Evolutionary conservation across 164 flowering plant genomes (phyloP).

Genomic region (Sedum album): DNA sequence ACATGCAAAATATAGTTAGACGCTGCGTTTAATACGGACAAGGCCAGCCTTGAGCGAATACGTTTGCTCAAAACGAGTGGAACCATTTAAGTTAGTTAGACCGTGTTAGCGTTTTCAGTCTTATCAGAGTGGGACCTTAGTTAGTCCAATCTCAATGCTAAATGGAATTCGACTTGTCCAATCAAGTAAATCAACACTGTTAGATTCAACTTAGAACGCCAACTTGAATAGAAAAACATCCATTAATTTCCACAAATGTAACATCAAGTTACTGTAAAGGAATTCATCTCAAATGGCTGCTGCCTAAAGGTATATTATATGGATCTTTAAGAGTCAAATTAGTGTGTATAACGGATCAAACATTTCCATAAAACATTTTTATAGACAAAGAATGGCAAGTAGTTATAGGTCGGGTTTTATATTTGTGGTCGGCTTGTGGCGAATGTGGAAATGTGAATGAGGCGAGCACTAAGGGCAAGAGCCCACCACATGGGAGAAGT

Average conservation of each 20-base stretch:
- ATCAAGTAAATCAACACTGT: not conserved
- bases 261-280: not conserved
- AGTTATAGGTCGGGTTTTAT: not conserved
- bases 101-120: not conserved
- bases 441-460: conserved; percentile 1
- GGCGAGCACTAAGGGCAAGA: not conserved
- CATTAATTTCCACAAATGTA: not conserved
- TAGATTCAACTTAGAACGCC: not conserved
- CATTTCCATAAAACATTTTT: not conserved
- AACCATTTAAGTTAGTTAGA: not conserved
- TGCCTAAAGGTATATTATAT: not conserved
- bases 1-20: too few species aligned
- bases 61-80: not conserved
- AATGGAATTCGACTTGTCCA: not conserved
- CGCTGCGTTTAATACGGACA: too few species aligned
- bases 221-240: not conserved
- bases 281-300: not conserved
- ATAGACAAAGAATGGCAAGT: not conserved
- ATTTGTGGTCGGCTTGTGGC: not conserved
- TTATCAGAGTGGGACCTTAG: not conserved
- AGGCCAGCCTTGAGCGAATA: not conserved
- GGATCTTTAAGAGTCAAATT: not conserved
- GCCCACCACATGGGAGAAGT: conserved; percentile 4
- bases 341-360: too few species aligned
- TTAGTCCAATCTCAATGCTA: conserved; percentile 3